Percentiles rank a stretch among this genome's conserved stretches.
Evolutionary conservation across 768 basidiomycete genomes (phyloP).

Genomic region (Rhodotorula graminis): DNA sequence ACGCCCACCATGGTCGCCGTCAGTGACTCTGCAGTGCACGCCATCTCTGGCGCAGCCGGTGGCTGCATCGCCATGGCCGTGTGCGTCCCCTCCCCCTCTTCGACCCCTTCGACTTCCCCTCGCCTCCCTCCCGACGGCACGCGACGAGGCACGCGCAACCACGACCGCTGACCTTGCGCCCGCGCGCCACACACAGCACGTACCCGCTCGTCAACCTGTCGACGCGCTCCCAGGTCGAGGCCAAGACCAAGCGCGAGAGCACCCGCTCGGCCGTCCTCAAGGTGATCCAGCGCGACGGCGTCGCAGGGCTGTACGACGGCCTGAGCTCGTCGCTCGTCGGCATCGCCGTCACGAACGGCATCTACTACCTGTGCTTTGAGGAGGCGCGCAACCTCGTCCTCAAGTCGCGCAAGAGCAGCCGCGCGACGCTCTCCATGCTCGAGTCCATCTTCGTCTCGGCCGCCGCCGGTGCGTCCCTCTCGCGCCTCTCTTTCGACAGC

Average conservation of each 20-base stretch:
- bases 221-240: conserved; percentile 86
- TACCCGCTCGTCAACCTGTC: conserved; percentile 81
- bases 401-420: conserved; percentile 32
- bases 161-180: neutral
- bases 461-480: conserved; percentile 62
- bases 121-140: too few species aligned
- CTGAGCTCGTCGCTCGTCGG: conserved; percentile 78
- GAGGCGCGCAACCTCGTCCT: conserved; percentile 47
- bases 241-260: conserved; percentile 70
- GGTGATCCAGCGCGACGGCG: conserved; percentile 76
- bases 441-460: conserved; percentile 86
- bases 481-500: too few species aligned
- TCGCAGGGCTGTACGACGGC: conserved; percentile 79
- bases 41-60: conserved; percentile 81
- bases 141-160: neutral
- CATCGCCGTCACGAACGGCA: conserved; percentile 85
- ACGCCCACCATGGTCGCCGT: conserved; percentile 21
- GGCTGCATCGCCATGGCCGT: conserved; percentile 87
- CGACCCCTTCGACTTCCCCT: too few species aligned
- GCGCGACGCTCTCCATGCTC: conserved; percentile 61
- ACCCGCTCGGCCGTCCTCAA: conserved; percentile 64
- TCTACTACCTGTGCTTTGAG: conserved; percentile 64
- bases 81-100: conserved; percentile 55
- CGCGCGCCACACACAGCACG: neutral
- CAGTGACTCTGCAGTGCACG: conserved; percentile 72